A percentile compares a stretch with the other conserved stretches of the same genome.
These are phyloP conservation scores for Saururus chinensis DNA, from an alignment of 164 flowering plant genomes.

Conservation along the genomic window DNA sequence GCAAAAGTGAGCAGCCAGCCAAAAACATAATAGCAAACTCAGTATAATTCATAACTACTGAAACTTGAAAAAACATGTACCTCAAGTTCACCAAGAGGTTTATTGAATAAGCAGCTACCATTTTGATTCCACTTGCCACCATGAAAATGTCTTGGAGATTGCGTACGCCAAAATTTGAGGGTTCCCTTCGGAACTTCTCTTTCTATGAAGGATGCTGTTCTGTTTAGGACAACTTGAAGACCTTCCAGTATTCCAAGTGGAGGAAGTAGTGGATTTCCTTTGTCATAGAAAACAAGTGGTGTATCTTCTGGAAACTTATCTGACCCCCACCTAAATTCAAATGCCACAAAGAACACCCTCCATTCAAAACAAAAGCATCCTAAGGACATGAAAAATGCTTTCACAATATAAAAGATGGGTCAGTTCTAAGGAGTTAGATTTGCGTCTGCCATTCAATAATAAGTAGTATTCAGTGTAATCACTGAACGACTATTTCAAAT, in stretches of 20 bases:
- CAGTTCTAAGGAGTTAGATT: not conserved
- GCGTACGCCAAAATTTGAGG: conserved; percentile 87
- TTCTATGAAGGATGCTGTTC: conserved; percentile 58
- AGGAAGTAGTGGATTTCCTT: conserved; percentile 59
- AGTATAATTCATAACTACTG: not conserved
- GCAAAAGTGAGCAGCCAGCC: not conserved
- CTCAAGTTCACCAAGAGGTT: conserved; percentile 61
- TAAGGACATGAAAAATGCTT: not conserved
- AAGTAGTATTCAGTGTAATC: no score
- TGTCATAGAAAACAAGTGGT: conserved; percentile 75
- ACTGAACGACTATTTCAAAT: no score
- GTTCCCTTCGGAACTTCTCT: conserved; percentile 46
- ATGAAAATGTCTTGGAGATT: conserved; percentile 90
- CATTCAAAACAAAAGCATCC: not conserved
- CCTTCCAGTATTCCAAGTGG: conserved; percentile 61
- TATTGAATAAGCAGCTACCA: conserved; percentile 74
- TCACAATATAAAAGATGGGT: not conserved
- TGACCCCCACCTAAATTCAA: conserved; percentile 63
- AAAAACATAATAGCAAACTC: no score
- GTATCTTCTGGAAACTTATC: conserved; percentile 89
- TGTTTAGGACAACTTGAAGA: conserved; percentile 53
- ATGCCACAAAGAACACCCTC: not conserved
- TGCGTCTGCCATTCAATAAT: no score
- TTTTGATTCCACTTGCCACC: conserved; percentile 99
- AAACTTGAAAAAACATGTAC: conserved; percentile 19